Evolutionary conservation across 805 yeast genomes (phyloP).

Genomic region (Spathaspora gorwiae): DNA sequence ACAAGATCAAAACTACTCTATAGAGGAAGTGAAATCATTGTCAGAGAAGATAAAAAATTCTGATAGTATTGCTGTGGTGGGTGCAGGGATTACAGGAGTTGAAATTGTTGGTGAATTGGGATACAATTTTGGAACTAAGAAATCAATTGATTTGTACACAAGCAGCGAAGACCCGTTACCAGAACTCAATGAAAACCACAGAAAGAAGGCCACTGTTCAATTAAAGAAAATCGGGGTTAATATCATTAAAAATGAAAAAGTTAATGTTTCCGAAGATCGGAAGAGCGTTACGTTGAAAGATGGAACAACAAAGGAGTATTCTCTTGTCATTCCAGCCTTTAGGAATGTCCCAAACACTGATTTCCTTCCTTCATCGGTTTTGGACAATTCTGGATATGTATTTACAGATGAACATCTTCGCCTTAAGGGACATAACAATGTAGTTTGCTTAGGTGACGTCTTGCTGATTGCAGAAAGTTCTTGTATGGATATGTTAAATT

Average conservation of each 20-base stretch:
- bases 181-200: constrained; percentile 10
- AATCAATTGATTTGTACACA: constrained; percentile 23
- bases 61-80: constrained; percentile 30
- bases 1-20: constrained; percentile 10
- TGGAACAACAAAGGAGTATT: constrained; percentile 18
- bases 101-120: constrained; percentile 37
- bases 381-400: constrained; percentile 25
- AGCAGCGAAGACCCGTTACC: constrained; percentile 17
- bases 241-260: constrained; percentile 16
- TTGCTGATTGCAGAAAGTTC: constrained; percentile 17
- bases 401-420: constrained; percentile 21
- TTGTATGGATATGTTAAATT: constrained; percentile 21
- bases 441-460: constrained; percentile 35
- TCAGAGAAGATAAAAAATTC: constrained; percentile 15
- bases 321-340: constrained; percentile 25
- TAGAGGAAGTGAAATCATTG: constrained; percentile 14
- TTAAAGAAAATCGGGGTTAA: constrained; percentile 15
- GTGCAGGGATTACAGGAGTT: constrained; percentile 38
- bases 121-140: neutral
- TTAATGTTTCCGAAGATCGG: constrained; percentile 3
- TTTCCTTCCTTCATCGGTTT: constrained; percentile 20
- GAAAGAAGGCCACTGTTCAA: constrained; percentile 11
- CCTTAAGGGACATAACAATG: constrained; percentile 20
- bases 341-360: constrained; percentile 27
- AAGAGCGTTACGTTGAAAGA: constrained; percentile 12